Base-by-base conservation (phyloP, 192 early-diverging fungal genomes). In the Coemansia biformis region DNA sequence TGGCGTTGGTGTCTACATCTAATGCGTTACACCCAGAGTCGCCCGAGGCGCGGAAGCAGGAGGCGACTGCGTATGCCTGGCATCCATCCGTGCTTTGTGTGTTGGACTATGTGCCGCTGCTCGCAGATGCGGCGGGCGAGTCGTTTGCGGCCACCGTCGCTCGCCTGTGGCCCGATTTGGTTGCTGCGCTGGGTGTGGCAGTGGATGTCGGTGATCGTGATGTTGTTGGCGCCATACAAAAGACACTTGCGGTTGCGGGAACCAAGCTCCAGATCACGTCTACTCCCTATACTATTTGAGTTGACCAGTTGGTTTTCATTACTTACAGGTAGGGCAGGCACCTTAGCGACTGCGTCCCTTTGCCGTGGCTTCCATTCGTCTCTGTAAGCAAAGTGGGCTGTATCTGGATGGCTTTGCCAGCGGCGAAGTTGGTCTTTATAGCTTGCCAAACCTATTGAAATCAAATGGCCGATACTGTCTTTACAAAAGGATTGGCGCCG, bases 121-220 rank as follows among this genome's bases (percentile, higher is more conserved):
- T 63, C 21, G 35, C 43, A 29, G 16, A 15, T 29, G 5, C 19
- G 33, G 7, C 11, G 26, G 4, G 4, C 26, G 26, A 30, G 29
- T 48, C 60, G 11, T 64, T 64, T n/a, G 22, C n/a, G 18, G 23
- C 24, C 0, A 48, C 46, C 0, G 60, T 63, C 12, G 23, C 43
- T 24, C 22, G 60, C 2, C 28, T 61, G 12, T 72, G 61, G 54
- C 57, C 46, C 0, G 57, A 57, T 13, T 19, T 72, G 16, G 49
- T 72, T 8, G 57, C 60, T 12, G 38, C 39, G 12, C 14, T 72
- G 0, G 69, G 69, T n/a, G 52, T 57, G n/a, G 69, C 69, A 11
- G 57, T 58, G 3, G 46, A 40, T 23, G 57, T 53, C 8, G 45
- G 49, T 0, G 69, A 72, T 22, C 40, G 63, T 9, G 69, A 72